Percentiles rank a stretch among this genome's conserved stretches.
Conservation (phyloP, 2,329 filamentous ascomycete genomes). For the Sclerotinia minor region DNA sequence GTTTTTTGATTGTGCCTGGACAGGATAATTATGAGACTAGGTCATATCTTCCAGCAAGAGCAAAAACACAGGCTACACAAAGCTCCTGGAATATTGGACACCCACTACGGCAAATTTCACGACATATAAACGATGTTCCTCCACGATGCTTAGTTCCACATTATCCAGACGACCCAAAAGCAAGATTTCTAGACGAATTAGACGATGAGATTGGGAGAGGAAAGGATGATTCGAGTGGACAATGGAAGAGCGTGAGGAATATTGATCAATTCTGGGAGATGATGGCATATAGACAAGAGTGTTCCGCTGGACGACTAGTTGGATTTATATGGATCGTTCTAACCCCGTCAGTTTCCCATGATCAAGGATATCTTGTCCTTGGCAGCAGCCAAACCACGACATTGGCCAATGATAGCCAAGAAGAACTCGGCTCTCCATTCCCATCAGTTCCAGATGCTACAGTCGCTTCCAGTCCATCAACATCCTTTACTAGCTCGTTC, state of each 20-base stretch:
- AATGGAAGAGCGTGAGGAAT: constrained; percentile 80
- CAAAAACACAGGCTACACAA: constrained; percentile 32
- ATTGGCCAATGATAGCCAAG: constrained; percentile 26
- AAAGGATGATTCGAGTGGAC: constrained; percentile 57
- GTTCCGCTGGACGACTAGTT: constrained; percentile 85
- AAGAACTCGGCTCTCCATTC: constrained; percentile 19
- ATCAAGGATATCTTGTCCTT: constrained; percentile 25
- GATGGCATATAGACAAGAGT: constrained; percentile 96
- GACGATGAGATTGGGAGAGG: constrained; percentile 75
- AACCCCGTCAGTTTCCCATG: constrained; percentile 38
- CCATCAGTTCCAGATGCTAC: constrained; percentile 6
- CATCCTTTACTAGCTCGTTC: constrained; percentile 31
- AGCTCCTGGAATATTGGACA: constrained; percentile 65
- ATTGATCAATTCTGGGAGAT: constrained; percentile 98
- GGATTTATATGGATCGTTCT: constrained; percentile 95
- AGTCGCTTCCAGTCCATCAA: constrained; percentile 32
- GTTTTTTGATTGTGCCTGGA: constrained; percentile 84
- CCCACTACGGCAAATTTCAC: constrained; percentile 65
- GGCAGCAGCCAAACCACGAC: constrained; percentile 32
- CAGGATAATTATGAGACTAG: constrained; percentile 78
- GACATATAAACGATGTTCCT: constrained; percentile 66
- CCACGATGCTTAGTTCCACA: constrained; percentile 83
- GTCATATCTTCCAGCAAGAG: constrained; percentile 67
- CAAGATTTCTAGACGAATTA: constrained; percentile 82
- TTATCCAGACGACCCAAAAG: constrained; percentile 94